Evolutionary conservation across 495 filamentous ascomycete species (phyloP).

Genomic region (Acidiella bohemica): DNA sequence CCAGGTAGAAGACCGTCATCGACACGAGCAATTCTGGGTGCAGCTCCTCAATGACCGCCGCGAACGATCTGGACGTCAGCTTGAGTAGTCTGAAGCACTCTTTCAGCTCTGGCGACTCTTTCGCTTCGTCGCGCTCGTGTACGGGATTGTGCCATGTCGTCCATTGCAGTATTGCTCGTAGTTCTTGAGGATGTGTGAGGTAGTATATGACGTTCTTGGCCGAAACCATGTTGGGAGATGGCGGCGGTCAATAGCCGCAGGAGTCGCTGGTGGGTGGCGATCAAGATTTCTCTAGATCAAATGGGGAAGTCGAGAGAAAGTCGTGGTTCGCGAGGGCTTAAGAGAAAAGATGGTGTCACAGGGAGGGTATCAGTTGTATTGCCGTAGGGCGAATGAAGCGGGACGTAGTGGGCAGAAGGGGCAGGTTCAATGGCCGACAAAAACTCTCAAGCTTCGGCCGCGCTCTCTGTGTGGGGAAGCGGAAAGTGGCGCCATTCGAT

Average conservation of each 20-base stretch:
- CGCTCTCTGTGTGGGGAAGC: too few species aligned
- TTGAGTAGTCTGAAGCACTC: constrained; percentile 78
- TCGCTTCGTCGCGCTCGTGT: constrained; percentile 61
- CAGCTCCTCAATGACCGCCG: constrained; percentile 84
- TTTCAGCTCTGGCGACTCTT: constrained; percentile 59
- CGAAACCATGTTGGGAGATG: constrained; percentile 36
- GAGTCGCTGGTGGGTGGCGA: too few species aligned
- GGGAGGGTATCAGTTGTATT: too few species aligned
- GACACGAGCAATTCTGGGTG: constrained; percentile 87
- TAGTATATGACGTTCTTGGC: constrained; percentile 56
- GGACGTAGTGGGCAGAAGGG: too few species aligned
- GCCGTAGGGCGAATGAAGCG: too few species aligned
- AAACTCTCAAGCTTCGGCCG: too few species aligned
- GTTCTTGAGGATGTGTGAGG: constrained; percentile 58
- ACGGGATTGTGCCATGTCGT: constrained; percentile 93
- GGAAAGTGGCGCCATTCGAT: too few species aligned
- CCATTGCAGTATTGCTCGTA: constrained; percentile 90
- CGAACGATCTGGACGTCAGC: constrained; percentile 83
- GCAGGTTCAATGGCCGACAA: too few species aligned
- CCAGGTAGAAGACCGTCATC: constrained; percentile 84
- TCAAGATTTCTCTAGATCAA: too few species aligned
- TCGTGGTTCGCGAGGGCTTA: too few species aligned
- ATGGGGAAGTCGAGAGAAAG: too few species aligned
- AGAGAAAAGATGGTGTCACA: too few species aligned
- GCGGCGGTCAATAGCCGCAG: neutral